A percentile compares a stretch with the other conserved stretches of the same genome.
Evolutionary conservation across 306 rosid species (phyloP).

Genomic region (Phaseolus lunatus): DNA sequence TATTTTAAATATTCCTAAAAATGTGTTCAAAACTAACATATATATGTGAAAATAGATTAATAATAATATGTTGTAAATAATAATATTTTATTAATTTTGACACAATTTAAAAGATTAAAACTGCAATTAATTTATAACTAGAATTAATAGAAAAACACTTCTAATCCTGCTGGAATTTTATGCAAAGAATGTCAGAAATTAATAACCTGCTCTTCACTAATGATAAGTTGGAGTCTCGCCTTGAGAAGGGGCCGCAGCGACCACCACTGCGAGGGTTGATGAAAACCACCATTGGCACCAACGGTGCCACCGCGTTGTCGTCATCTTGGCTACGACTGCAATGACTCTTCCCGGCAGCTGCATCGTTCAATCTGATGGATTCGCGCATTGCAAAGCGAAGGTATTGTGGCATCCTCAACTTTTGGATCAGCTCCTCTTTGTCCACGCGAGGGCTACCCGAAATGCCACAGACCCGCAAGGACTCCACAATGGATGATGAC

Average conservation of each 20-base stretch:
- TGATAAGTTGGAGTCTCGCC: slow-evolving; percentile 75
- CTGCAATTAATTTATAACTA: no score
- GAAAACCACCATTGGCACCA: slow-evolving; percentile 74
- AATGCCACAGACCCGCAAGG: slow-evolving; percentile 69
- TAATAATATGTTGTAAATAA: no score
- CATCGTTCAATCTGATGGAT: slow-evolving; percentile 62
- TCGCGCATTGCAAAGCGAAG: slow-evolving; percentile 84
- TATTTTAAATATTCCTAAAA: no score
- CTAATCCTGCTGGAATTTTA: no score
- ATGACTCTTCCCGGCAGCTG: slow-evolving; percentile 55
- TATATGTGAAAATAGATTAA: no score
- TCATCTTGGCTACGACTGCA: not conserved
- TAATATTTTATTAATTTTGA: no score
- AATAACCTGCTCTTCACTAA: slow-evolving; percentile 88
- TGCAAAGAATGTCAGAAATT: not conserved
- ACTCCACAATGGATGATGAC: slow-evolving; percentile 66
- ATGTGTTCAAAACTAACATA: no score
- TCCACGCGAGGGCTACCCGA: slow-evolving; percentile 56
- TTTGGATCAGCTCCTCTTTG: slow-evolving; percentile 65
- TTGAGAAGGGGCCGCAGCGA: slow-evolving; percentile 79
- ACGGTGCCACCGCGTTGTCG: slow-evolving; percentile 44
- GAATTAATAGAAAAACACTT: no score
- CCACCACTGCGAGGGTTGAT: slow-evolving; percentile 89
- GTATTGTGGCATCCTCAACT: slow-evolving; percentile 73
- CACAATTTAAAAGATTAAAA: no score